These are phyloP conservation scores for Dactylorhiza incarnata DNA, from an alignment of 106 monocot species.

Conservation along the genomic window DNA sequence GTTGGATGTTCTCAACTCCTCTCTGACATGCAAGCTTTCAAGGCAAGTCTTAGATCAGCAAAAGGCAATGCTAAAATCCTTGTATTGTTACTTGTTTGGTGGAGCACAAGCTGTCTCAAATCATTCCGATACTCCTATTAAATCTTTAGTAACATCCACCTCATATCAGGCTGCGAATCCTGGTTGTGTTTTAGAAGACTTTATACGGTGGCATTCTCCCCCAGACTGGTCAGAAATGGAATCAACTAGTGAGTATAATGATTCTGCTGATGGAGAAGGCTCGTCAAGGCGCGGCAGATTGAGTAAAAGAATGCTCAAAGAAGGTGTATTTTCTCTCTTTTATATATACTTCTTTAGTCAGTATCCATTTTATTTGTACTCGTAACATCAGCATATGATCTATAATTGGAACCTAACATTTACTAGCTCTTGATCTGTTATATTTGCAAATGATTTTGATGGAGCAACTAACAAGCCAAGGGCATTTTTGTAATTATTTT, in stretches of 20 bases:
- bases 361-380: neutral
- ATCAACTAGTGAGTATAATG: slow-evolving; percentile 16
- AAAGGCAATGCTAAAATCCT: neutral
- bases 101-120: neutral
- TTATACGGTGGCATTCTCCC: slow-evolving; percentile 92
- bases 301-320: slow-evolving; percentile 79
- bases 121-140: neutral
- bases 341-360: neutral
- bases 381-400: neutral
- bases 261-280: slow-evolving; percentile 38
- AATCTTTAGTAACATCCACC: slow-evolving; percentile 2
- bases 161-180: slow-evolving; percentile 83
- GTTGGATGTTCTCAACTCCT: slow-evolving; percentile 87
- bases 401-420: neutral
- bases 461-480: too few relatives aligned
- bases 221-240: slow-evolving; percentile 75
- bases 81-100: neutral
- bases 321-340: slow-evolving; percentile 38
- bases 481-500: too few relatives aligned
- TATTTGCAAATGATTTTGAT: too few relatives aligned
- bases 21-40: slow-evolving; percentile 98
- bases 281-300: slow-evolving; percentile 57
- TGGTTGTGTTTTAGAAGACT: slow-evolving; percentile 88
- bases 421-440: neutral
- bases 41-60: slow-evolving; percentile 45